phyloP scores from a whole-genome alignment of 1,284 basidiomycete species.

The Earliella scabrosa region DNA sequence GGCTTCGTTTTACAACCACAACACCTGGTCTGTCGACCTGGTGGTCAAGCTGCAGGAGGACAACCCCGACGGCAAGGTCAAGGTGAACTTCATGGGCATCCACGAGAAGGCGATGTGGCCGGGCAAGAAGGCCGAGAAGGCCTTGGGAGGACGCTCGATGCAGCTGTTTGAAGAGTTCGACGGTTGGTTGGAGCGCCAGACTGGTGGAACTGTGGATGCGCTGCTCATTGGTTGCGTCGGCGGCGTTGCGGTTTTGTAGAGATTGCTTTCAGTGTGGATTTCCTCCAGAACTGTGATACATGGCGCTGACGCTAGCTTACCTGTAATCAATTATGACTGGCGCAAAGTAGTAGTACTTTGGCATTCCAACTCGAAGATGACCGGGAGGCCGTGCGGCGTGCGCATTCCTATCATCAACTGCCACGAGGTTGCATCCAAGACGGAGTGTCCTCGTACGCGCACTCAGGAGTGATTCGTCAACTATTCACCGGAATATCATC shows the following conservation, averaged over 20 bases:
- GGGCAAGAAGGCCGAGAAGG: slow-evolving; percentile 61
- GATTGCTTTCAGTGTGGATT: too few species aligned
- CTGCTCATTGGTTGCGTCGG: slow-evolving; percentile 71
- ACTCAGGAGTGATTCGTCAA: too few species aligned
- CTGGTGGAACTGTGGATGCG: slow-evolving; percentile 64
- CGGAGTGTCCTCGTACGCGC: too few species aligned
- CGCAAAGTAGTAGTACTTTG: too few species aligned
- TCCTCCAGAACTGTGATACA: too few species aligned
- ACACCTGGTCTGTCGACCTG: slow-evolving; percentile 75
- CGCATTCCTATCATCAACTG: too few species aligned
- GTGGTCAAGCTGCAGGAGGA: slow-evolving; percentile 58
- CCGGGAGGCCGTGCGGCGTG: too few species aligned
- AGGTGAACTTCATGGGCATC: slow-evolving; percentile 72
- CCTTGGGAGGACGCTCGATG: slow-evolving; percentile 63
- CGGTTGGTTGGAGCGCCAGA: slow-evolving; percentile 63
- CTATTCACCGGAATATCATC: too few species aligned
- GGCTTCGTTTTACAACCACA: slow-evolving; percentile 79
- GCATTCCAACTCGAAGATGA: too few species aligned
- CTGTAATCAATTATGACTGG: too few species aligned
- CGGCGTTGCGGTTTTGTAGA: slow-evolving; percentile 50
- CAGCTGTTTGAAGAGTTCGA: slow-evolving; percentile 68
- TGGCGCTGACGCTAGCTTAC: too few species aligned
- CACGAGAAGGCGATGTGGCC: slow-evolving; percentile 83
- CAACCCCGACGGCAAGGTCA: slow-evolving; percentile 36
- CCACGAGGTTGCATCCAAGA: too few species aligned